Percentiles rank a stretch among this genome's conserved stretches.
phyloP scores from a whole-genome alignment of 805 yeast species.

The Nakazawaea wickerhamii region DNA sequence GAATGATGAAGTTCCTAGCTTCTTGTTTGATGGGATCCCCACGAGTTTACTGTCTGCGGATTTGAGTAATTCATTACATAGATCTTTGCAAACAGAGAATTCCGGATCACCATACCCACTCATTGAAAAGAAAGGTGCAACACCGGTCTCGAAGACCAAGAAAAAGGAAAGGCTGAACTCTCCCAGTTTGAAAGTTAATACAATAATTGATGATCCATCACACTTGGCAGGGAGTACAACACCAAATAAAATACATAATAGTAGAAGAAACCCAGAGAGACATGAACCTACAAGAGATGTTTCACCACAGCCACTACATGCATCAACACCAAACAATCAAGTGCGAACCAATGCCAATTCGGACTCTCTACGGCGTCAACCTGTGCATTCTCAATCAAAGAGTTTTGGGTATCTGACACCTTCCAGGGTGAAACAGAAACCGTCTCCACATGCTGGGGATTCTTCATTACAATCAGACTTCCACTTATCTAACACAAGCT shows the following conservation, averaged over 20 bases:
- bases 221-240: not conserved
- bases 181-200: constrained; percentile 9
- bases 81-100: constrained; percentile 2
- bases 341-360: not conserved
- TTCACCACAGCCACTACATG: not conserved
- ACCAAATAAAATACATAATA: not conserved
- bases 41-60: constrained; percentile 8
- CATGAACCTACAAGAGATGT: not conserved
- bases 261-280: not conserved
- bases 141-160: not conserved
- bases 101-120: constrained; percentile 9
- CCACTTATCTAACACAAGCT: not conserved
- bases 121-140: constrained; percentile 1
- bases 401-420: not conserved
- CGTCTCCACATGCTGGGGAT: not conserved
- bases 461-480: not conserved
- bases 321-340: constrained; percentile 1
- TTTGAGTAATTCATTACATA: constrained; percentile 6
- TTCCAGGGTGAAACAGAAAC: not conserved
- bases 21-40: constrained; percentile 7
- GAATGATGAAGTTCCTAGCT: constrained; percentile 7
- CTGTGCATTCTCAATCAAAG: not conserved
- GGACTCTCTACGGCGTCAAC: not conserved
- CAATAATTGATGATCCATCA: not conserved
- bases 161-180: not conserved